Conservation (phyloP, 129 eudicot species). For the Apium graveolens region DNA sequence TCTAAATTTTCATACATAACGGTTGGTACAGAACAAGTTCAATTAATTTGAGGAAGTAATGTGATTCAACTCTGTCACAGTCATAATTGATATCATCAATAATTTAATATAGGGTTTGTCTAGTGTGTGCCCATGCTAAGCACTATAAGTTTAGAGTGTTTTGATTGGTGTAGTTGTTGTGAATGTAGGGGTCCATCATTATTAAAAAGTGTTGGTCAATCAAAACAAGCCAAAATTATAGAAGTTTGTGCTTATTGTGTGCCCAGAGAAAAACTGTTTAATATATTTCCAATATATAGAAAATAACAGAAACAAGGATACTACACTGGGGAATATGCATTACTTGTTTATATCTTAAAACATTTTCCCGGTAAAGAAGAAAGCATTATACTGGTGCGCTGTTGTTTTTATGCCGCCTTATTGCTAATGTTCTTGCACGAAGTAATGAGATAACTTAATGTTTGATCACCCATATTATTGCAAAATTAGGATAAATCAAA, state of each 20-base stretch:
- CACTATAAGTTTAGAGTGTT: too few relatives aligned
- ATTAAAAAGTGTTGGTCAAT: too few relatives aligned
- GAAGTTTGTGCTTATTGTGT: too few relatives aligned
- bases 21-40: background rate
- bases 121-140: too few relatives aligned
- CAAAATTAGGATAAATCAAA: conserved; percentile 39
- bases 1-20: background rate
- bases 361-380: background rate
- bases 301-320: background rate
- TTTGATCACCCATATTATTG: conserved; percentile 10
- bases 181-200: too few relatives aligned
- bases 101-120: too few relatives aligned
- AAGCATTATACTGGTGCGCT: background rate
- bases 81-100: background rate
- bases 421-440: background rate
- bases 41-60: background rate
- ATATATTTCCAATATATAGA: background rate
- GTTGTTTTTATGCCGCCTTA: background rate
- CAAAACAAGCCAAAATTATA: too few relatives aligned
- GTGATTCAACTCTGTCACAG: background rate
- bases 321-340: background rate
- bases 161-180: too few relatives aligned
- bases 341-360: background rate
- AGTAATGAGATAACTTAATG: background rate
- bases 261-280: too few relatives aligned